These are phyloP conservation scores for Penicillium sp. DNA, from an alignment of 2,329 filamentous ascomycete species.

Conservation along the genomic window DNA sequence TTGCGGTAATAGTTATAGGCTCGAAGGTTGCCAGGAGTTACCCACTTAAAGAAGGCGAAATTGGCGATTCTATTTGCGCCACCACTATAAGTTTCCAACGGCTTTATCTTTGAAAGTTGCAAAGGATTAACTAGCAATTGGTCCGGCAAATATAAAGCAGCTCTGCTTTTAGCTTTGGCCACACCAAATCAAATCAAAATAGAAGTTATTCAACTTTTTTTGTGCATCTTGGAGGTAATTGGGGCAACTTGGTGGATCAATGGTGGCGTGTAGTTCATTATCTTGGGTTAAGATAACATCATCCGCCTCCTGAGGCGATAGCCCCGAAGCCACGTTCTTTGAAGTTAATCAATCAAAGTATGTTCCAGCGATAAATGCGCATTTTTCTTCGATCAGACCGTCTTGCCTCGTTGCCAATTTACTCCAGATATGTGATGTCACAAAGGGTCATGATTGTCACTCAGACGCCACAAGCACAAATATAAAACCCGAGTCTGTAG, in stretches of 20 bases:
- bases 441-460: neutral
- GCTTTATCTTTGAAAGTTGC: neutral
- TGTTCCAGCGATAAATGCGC: neutral
- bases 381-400: neutral
- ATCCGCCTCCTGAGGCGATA: slow-evolving; percentile 18
- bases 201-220: neutral
- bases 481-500: neutral
- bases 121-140: neutral
- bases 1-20: too few relatives aligned
- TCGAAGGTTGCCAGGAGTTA: too few relatives aligned
- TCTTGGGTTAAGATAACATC: neutral
- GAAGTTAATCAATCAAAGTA: neutral
- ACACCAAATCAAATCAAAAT: neutral
- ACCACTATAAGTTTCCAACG: neutral
- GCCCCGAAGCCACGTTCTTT: slow-evolving; percentile 7
- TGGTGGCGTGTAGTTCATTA: neutral
- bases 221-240: neutral
- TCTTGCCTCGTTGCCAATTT: neutral
- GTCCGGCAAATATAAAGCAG: too few relatives aligned
- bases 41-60: too few relatives aligned
- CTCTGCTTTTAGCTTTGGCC: too few relatives aligned
- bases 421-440: neutral
- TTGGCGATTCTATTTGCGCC: neutral
- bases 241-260: neutral
- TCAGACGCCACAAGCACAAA: neutral